Evolutionary conservation across 768 basidiomycete species (phyloP), one percentile per base, ranked within the genome.

Genomic region (Gymnopilus dilepis): DNA sequence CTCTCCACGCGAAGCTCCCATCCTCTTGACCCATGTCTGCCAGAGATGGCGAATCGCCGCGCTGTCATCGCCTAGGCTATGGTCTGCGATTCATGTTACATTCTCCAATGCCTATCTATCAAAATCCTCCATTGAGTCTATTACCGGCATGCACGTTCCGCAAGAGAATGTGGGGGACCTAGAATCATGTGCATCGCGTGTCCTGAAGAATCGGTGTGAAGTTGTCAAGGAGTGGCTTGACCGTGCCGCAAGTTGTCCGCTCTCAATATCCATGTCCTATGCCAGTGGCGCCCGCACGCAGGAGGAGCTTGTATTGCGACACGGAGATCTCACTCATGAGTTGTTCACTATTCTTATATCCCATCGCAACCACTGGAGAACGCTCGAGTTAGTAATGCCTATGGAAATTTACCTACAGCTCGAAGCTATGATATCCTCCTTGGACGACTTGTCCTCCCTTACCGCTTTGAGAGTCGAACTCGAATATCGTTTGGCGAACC

Each of bases 1-100:
- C 34, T 58, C 31, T 34, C 21, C 41, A 5, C n/a, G 12, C 22
- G 57, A 63, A 21, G 57, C 62, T 3, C 62, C 62, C 1, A 6
- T 63, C 4, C 51, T 59, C 1, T 57, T 63, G 6, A 59, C 52
- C 2, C 62, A 31, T 8, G 31, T 63, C 8, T 63, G 57, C 45
- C 24, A 42, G 6, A 34, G 15, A 28, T 63, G 62, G 62, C 26
- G 51, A 15, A n/a, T 26, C 12, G 41, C 48, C 6, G 57, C 58
- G 7, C 41, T 54, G 6, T 28, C 57, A 2, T 57, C 41, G 7
- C 57, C 62, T 4, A 26, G 7, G 21, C 52, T 63, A 6, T 63
- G 62, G 62, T 41, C 61, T 0, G 17, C 22, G 1, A 6, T 62
- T 12, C 28, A 60, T 21, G 45, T 60, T 22, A 11, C 38, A 2